Conservation (phyloP, 371 early-diverging fungal species). For the Mortierella sp. region DNA sequence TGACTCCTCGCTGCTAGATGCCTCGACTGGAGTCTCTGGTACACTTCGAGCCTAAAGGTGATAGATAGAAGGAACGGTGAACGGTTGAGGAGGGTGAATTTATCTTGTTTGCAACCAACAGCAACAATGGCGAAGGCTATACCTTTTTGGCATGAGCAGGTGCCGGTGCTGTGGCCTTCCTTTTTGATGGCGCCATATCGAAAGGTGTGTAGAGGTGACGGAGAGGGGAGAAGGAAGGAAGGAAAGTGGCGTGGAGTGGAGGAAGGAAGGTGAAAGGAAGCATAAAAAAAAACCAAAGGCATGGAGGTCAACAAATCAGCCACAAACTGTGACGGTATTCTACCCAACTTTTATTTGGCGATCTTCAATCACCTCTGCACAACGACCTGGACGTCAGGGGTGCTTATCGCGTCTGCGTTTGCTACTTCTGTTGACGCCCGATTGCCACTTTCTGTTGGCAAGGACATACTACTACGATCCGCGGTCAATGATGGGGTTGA, state of each 20-base stretch:
- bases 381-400: constrained; percentile 1
- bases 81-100: too few species aligned
- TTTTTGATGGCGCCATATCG: constrained; percentile 33
- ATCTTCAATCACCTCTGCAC: neutral
- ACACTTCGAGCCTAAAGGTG: constrained; percentile 24
- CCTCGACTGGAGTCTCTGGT: constrained; percentile 34
- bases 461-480: neutral
- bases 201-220: neutral
- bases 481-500: neutral
- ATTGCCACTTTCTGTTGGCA: neutral
- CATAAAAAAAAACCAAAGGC: constrained; percentile 1
- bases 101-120: too few species aligned
- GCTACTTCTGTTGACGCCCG: neutral
- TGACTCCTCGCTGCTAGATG: constrained; percentile 36
- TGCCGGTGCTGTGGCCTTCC: constrained; percentile 15
- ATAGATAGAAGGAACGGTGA: neutral
- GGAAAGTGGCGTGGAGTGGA: neutral
- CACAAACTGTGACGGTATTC: constrained; percentile 7
- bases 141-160: constrained; percentile 31
- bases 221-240: neutral
- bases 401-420: too few species aligned
- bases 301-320: constrained; percentile 18
- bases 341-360: neutral
- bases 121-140: neutral
- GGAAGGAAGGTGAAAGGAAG: neutral